Evolutionary conservation across 495 filamentous ascomycete species (phyloP).

Genomic region (Letharia columbiana): DNA sequence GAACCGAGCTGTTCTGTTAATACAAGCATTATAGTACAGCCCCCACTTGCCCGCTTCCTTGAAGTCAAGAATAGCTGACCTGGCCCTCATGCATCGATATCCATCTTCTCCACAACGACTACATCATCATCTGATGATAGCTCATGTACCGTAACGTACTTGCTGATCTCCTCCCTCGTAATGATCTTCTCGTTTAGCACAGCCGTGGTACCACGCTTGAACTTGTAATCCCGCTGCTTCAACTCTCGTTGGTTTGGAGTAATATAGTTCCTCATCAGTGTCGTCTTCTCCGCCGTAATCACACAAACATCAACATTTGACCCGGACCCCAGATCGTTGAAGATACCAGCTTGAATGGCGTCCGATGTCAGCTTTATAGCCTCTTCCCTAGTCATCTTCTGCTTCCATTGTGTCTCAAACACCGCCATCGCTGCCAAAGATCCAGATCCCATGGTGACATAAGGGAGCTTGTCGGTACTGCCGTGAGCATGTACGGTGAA

Average conservation of each 20-base stretch:
- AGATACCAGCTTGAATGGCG: slow-evolving; percentile 95
- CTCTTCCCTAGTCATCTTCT: slow-evolving; percentile 64
- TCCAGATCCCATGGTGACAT: slow-evolving; percentile 98
- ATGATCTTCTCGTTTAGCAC: slow-evolving; percentile 91
- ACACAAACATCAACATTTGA: slow-evolving; percentile 96
- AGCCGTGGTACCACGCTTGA: slow-evolving; percentile 81
- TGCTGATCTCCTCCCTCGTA: slow-evolving; percentile 83
- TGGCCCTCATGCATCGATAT: slow-evolving; percentile 56
- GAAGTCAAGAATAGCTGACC: not conserved
- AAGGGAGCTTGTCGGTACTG: slow-evolving; percentile 96
- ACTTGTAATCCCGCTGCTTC: slow-evolving; percentile 90
- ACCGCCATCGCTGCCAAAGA: slow-evolving; percentile 95
- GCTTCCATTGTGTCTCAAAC: slow-evolving; percentile 94
- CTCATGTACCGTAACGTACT: slow-evolving; percentile 89
- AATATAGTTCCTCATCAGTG: slow-evolving; percentile 81
- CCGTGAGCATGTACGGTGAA: slow-evolving; percentile 99
- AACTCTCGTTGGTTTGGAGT: slow-evolving; percentile 82
- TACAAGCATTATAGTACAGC: slow-evolving; percentile 19
- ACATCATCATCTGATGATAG: slow-evolving; percentile 50
- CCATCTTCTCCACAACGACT: slow-evolving; percentile 78
- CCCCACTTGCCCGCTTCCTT: not conserved
- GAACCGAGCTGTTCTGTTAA: slow-evolving; percentile 18
- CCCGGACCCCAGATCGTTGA: slow-evolving; percentile 95
- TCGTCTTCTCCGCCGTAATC: slow-evolving; percentile 88
- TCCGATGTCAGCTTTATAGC: slow-evolving; percentile 75